phyloP scores from a whole-genome alignment of 1,284 basidiomycete genomes.

The Ganoderma meredithae region DNA sequence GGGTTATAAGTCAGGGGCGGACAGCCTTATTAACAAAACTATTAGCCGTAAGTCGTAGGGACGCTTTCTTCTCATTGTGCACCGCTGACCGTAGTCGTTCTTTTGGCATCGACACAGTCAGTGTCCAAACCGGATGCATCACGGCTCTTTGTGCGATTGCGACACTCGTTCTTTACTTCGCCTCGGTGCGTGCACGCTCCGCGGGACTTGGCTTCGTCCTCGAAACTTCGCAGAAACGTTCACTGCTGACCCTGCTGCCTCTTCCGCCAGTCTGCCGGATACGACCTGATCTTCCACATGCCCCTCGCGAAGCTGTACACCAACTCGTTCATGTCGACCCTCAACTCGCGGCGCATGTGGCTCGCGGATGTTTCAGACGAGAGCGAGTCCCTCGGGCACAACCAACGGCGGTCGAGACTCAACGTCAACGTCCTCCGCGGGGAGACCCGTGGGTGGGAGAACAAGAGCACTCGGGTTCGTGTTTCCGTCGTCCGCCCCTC shows the following conservation, averaged over 20 bases:
- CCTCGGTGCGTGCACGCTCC: not conserved
- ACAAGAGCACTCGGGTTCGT: not conserved
- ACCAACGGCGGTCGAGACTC: not conserved
- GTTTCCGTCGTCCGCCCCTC: too few species aligned
- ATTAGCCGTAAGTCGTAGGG: not conserved
- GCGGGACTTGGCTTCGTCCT: not conserved
- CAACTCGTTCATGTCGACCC: conserved; percentile 42
- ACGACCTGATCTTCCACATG: conserved; percentile 42
- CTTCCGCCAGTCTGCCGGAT: conserved; percentile 6
- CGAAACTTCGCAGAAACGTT: not conserved
- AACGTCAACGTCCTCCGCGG: not conserved
- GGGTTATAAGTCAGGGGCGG: conserved; percentile 4
- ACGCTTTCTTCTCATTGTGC: not conserved
- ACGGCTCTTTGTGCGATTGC: not conserved
- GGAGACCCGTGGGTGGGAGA: too few species aligned
- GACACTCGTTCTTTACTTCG: not conserved
- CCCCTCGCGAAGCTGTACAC: conserved; percentile 43
- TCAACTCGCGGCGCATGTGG: conserved; percentile 37
- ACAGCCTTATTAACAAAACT: not conserved
- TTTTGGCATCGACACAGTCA: not conserved
- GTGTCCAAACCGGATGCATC: not conserved
- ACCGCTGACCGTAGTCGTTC: not conserved
- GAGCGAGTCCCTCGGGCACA: not conserved
- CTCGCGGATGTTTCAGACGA: not conserved
- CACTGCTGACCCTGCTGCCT: not conserved